Base-by-base conservation (phyloP, 2,329 filamentous ascomycete species). In the Ambrosiella xylebori region DNA sequence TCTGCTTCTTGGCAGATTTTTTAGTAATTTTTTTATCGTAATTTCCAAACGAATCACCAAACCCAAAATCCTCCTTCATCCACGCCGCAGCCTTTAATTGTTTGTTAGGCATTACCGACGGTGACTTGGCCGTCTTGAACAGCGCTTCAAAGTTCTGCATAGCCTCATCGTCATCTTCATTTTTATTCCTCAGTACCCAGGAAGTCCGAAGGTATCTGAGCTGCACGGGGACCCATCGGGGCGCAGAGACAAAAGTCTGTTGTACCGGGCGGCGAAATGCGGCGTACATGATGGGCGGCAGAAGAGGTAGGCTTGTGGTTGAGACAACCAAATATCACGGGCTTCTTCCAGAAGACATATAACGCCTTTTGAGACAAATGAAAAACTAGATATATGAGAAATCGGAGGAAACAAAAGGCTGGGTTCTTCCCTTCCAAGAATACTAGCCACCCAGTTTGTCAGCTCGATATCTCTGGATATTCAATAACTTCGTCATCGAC, bases 11-110 rank as follows among this genome's bases (percentile, higher is more conserved):
- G 9, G 11, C 51, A 1, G 35, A 13, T 12, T 38, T 11, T n/a
- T 15, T 37, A n/a, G 13, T 38, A 45, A 17, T 13, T 15, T 41
- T 41, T 47, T 54, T 44, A 19, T 56, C 52, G 11, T 47, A 13
- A 13, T 13, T 47, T 15, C 19, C 19, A 8, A 17, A 17, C 7
- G 44, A 47, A 13, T 5, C 27, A 27, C 47, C 47, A 51, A 60
- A 60, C 36, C 58, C 58, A 57, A 60, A 60, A 50, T 60, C 58
- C 13, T 60, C 58, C 11, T 49, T n/a, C 15, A 44, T 55, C 58
- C 58, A 60, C 27, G 54, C 41, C 27, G 41, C 55, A 7, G 54
- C 54, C 9, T 44, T 54, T 8, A 44, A 36, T 35, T 7, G 8
- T 9, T 39, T 12, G 5, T 40, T 45, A 2, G 50, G 35, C 49